Evolutionary conservation across 2,329 filamentous ascomycete species (phyloP), one percentile per base, ranked within the genome.

Genomic region (Hymenoscyphus fructigenus): DNA sequence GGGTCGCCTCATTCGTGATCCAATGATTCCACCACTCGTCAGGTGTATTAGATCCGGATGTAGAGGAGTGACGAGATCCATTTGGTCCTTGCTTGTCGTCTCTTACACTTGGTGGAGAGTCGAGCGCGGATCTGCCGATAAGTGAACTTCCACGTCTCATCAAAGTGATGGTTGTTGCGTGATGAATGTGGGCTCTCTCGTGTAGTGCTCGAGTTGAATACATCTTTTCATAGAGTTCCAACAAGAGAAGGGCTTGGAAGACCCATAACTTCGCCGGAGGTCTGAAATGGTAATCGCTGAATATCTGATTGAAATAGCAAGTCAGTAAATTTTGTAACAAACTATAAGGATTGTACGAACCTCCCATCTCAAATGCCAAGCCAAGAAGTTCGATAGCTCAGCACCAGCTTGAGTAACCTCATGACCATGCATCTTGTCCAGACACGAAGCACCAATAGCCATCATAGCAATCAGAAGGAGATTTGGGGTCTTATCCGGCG

Each of bases 181-280:
- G 95, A 74, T 98, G 94, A 57, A 98, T 97, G 72, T 98, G 94
- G 1, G 94, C 94, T 69, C 95, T 85, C 78, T 99, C 95, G 77
- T 99, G 95, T 36, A 98, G 81, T 65, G 92, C 89, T 68, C 93
- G 86, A 0, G 94, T 97, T 47, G 93, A 95, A 76, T 94, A 98
- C 91, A 97, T 95, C 82, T 99, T 99, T 79, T 99, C 95, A 73
- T 96, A 98, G 0, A 97, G 81, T 76, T 99, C 95, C 14, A 98
- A 83, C 5, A 98, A 83, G 4, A 98, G 82, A 60, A 98, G 80
- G 1, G 94, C 89, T 76, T 98, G 95, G 79, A 98, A 98, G 0
- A 97, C 87, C 94, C 94, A 99, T 7, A 99, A 80, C 78, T 96
- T 97, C 9, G 94, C 94, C 0, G 95, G 94, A 1, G 95, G 93